A percentile compares a stretch with the other conserved stretches of the same genome.
phyloP scores from a whole-genome alignment of 495 filamentous ascomycete species.

The Penicillium manginii region DNA sequence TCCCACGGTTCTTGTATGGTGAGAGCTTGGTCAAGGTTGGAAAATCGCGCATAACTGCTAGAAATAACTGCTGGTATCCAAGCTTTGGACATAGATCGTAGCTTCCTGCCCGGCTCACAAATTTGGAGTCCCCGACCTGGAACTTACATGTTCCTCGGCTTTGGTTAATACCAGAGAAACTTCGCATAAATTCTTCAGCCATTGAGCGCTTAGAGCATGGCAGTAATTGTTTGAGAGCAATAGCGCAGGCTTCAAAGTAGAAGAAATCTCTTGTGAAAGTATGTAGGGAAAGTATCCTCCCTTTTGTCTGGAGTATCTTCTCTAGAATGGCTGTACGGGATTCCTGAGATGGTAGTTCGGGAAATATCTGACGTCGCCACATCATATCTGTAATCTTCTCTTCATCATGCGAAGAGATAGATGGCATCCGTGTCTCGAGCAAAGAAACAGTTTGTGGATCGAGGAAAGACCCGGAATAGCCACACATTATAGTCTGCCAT shows the following conservation, averaged over 20 bases:
- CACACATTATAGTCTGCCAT: neutral
- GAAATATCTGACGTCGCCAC: neutral
- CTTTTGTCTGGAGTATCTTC: neutral
- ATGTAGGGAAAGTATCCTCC: slow-evolving; percentile 6
- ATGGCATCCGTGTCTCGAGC: slow-evolving; percentile 1
- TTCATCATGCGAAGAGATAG: neutral
- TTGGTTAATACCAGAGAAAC: neutral
- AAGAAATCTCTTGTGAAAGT: slow-evolving; percentile 11
- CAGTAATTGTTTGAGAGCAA: slow-evolving; percentile 4
- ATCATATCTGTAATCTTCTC: neutral
- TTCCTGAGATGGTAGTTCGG: neutral
- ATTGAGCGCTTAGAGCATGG: neutral
- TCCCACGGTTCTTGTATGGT: slow-evolving; percentile 3
- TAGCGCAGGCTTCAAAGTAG: slow-evolving; percentile 6
- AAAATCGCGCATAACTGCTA: slow-evolving; percentile 6
- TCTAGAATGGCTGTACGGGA: neutral
- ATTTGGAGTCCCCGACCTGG: neutral
- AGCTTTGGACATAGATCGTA: neutral
- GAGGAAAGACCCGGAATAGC: neutral
- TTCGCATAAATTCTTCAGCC: neutral
- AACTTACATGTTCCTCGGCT: neutral
- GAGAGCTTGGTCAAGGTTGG: slow-evolving; percentile 1
- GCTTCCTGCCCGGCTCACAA: neutral
- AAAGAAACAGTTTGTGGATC: neutral
- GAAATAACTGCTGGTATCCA: slow-evolving; percentile 10